Conservation (phyloP, 768 basidiomycete species). For the Mrakia hoshinonis region DNA sequence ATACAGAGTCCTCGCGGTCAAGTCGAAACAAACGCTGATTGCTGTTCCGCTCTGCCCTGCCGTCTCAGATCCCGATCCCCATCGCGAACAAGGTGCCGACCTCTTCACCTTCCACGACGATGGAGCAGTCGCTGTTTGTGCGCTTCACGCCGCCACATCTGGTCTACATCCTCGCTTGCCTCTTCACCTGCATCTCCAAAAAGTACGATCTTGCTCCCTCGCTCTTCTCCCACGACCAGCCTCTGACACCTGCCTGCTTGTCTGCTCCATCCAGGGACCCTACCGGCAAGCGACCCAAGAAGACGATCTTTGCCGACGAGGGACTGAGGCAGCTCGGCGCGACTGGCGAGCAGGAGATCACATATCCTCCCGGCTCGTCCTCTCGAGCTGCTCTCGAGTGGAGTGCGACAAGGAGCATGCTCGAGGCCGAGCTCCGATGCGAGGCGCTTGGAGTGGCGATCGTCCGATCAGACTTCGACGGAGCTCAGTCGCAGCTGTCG, state of each 20-base stretch:
- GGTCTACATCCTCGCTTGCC: slow-evolving; percentile 27
- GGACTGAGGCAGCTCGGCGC: slow-evolving; percentile 17
- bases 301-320: slow-evolving; percentile 23
- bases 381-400: background rate
- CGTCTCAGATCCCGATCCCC: slow-evolving; percentile 7
- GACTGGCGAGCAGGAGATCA: background rate
- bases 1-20: background rate
- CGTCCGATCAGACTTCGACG: slow-evolving; percentile 25
- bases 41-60: background rate
- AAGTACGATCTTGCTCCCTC: background rate
- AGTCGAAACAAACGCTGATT: background rate
- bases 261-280: slow-evolving; percentile 11
- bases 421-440: slow-evolving; percentile 23
- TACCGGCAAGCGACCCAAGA: slow-evolving; percentile 27
- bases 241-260: background rate
- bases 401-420: background rate
- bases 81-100: background rate
- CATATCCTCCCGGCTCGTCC: background rate
- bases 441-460: slow-evolving; percentile 14
- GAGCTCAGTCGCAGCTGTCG: slow-evolving; percentile 8
- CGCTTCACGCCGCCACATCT: slow-evolving; percentile 21
- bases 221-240: background rate
- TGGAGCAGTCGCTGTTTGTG: background rate
- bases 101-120: background rate
- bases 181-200: slow-evolving; percentile 23